phyloP scores from a whole-genome alignment of 352 stramenopile genomes.

The Phytophthora fragariae region DNA sequence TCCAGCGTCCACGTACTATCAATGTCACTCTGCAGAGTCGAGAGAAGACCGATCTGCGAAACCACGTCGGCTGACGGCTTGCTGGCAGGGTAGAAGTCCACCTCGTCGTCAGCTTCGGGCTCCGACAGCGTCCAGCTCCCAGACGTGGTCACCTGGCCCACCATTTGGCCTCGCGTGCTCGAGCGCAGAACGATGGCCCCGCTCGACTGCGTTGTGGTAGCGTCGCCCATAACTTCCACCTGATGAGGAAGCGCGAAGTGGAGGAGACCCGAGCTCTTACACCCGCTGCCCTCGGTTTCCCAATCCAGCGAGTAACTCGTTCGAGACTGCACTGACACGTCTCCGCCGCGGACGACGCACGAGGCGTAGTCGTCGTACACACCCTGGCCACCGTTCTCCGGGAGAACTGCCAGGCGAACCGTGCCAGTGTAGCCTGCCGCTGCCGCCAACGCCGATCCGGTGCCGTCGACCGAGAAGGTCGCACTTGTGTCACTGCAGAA shows the following conservation, averaged over 20 bases:
- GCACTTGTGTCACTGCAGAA: constrained; percentile 40
- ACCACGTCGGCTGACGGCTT: constrained; percentile 25
- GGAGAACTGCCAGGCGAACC: constrained; percentile 54
- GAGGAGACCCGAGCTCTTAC: constrained; percentile 40
- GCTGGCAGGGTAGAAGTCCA: constrained; percentile 55
- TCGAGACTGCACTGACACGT: constrained; percentile 48
- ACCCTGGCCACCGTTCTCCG: constrained; percentile 31
- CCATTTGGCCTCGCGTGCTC: constrained; percentile 61
- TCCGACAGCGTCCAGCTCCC: constrained; percentile 50
- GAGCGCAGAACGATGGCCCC: constrained; percentile 45
- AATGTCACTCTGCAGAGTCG: constrained; percentile 55
- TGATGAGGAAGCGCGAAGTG: constrained; percentile 67
- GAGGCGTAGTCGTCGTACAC: constrained; percentile 55
- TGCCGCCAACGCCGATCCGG: constrained; percentile 39
- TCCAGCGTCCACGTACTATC: constrained; percentile 48
- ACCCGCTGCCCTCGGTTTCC: constrained; percentile 44
- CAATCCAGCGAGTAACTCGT: constrained; percentile 63
- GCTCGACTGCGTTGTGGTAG: constrained; percentile 18
- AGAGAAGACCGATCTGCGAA: constrained; percentile 16
- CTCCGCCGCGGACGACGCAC: constrained; percentile 52
- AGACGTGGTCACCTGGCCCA: constrained; percentile 38
- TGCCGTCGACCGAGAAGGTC: constrained; percentile 45
- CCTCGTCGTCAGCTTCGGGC: constrained; percentile 42
- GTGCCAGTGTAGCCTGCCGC: constrained; percentile 44
- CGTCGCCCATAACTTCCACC: constrained; percentile 36